These are phyloP conservation scores for Cetradonia linearis DNA, from an alignment of 495 filamentous ascomycete genomes.

Conservation along the genomic window DNA sequence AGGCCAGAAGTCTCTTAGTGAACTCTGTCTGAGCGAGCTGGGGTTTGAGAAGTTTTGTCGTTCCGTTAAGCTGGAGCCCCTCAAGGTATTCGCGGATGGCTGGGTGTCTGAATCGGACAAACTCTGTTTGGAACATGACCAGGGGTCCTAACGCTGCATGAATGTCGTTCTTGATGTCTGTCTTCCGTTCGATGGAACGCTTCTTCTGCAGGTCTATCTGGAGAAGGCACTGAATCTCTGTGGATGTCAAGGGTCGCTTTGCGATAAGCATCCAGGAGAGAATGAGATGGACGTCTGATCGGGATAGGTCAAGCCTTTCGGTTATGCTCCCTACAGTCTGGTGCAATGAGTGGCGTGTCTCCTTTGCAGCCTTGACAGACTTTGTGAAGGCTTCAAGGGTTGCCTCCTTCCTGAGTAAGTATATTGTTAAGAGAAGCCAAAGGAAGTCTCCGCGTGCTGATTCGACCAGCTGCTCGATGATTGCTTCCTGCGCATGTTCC, in stretches of 20 bases:
- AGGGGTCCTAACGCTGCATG: constrained; percentile 32
- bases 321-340: constrained; percentile 39
- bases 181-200: constrained; percentile 26
- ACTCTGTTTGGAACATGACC: constrained; percentile 37
- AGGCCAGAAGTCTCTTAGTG: constrained; percentile 42
- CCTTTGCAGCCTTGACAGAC: constrained; percentile 31
- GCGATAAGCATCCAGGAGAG: constrained; percentile 46
- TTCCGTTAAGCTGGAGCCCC: constrained; percentile 32
- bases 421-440: constrained; percentile 45
- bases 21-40: constrained; percentile 47
- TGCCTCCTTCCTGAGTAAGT: constrained; percentile 38
- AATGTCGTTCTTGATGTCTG: constrained; percentile 30
- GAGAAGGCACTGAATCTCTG: constrained; percentile 44
- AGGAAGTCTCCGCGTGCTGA: constrained; percentile 49
- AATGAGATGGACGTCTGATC: constrained; percentile 36
- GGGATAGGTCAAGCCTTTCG: constrained; percentile 21
- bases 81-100: constrained; percentile 43
- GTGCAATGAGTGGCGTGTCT: constrained; percentile 34
- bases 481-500: constrained; percentile 31
- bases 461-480: constrained; percentile 40
- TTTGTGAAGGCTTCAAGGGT: constrained; percentile 34
- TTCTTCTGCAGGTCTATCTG: constrained; percentile 35
- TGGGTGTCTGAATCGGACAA: constrained; percentile 50
- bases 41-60: constrained; percentile 31
- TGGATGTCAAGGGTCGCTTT: constrained; percentile 43